Percentiles rank a stretch among this genome's conserved stretches.
Evolutionary conservation across 305 asterid species (phyloP).

Genomic region (Salvia sclarea): DNA sequence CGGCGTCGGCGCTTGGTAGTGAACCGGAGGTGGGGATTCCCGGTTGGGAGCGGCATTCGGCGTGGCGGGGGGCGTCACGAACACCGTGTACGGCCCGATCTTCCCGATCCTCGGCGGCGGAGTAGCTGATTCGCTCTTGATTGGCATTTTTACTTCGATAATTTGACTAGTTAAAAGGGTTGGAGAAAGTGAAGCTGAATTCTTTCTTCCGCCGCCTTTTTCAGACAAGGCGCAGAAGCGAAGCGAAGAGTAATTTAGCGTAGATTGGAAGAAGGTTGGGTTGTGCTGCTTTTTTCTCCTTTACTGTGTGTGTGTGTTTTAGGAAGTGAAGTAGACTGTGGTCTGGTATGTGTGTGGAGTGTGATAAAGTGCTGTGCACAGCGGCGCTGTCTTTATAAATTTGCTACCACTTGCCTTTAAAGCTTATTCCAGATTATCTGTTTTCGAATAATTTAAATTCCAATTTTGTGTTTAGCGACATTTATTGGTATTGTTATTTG

Average conservation of each 20-base stretch:
- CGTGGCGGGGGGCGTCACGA: constrained; percentile 85
- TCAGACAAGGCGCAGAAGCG: constrained; percentile 22
- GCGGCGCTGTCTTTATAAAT: background rate
- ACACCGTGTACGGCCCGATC: constrained; percentile 99
- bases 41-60: constrained; percentile 44
- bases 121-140: constrained; percentile 49
- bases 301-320: background rate
- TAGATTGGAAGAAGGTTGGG: constrained; percentile 34
- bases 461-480: background rate
- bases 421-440: background rate
- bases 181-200: background rate
- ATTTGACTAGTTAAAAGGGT: background rate
- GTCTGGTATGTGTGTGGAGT: background rate
- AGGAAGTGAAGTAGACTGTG: constrained; percentile 12
- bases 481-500: background rate
- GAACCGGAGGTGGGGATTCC: constrained; percentile 46
- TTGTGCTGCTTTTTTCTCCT: no score
- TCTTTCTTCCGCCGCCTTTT: constrained; percentile 18
- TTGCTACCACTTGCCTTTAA: background rate
- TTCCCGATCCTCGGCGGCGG: constrained; percentile 98
- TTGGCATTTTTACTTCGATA: constrained; percentile 47
- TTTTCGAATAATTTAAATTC: background rate
- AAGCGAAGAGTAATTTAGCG: constrained; percentile 7
- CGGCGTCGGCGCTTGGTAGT: constrained; percentile 43
- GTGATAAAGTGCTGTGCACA: background rate